A percentile compares a stretch with the other conserved stretches of the same genome.
phyloP scores from a whole-genome alignment of 495 filamentous ascomycete species.

The Chaetomium fimeti region DNA sequence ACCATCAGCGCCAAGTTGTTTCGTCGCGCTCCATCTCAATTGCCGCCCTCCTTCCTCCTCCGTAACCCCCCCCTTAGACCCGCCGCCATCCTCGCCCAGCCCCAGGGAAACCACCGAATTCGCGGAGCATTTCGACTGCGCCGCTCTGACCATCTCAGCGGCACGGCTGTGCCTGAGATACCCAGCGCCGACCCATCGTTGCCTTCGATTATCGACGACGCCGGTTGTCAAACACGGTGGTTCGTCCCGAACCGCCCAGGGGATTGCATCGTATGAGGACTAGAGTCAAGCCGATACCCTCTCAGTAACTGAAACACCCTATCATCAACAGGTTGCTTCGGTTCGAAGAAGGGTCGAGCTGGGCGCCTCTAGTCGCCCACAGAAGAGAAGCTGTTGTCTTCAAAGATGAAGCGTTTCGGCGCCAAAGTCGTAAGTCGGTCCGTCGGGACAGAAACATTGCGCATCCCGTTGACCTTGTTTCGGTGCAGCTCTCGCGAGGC shows the following conservation, averaged over 20 bases:
- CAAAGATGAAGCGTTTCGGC: conserved; percentile 95
- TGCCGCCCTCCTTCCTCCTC: conserved; percentile 12
- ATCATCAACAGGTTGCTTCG: conserved; percentile 14
- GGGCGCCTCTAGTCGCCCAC: conserved; percentile 39
- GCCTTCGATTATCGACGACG: neutral
- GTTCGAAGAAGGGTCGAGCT: conserved; percentile 32
- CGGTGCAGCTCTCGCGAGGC: conserved; percentile 77
- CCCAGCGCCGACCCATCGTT: conserved; percentile 14
- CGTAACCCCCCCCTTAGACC: conserved; percentile 9
- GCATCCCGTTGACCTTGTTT: conserved; percentile 17
- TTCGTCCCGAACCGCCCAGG: conserved; percentile 6
- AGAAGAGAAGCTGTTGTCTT: conserved; percentile 44
- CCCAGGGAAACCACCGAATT: conserved; percentile 15
- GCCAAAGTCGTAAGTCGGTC: conserved; percentile 85
- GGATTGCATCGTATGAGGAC: conserved; percentile 17
- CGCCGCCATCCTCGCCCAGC: conserved; percentile 7
- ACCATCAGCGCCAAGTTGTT: neutral
- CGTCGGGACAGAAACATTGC: neutral
- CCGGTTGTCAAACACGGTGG: neutral
- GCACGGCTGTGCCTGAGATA: conserved; percentile 16
- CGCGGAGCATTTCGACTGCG: conserved; percentile 18
- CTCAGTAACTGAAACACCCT: conserved; percentile 8
- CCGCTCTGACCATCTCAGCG: conserved; percentile 17
- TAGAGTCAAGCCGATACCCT: neutral
- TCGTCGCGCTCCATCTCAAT: conserved; percentile 5